A percentile compares a stretch with the other conserved stretches of the same genome.
These are phyloP conservation scores for Alternaria solani DNA, from an alignment of 2,329 filamentous ascomycete species.

Conservation along the genomic window DNA sequence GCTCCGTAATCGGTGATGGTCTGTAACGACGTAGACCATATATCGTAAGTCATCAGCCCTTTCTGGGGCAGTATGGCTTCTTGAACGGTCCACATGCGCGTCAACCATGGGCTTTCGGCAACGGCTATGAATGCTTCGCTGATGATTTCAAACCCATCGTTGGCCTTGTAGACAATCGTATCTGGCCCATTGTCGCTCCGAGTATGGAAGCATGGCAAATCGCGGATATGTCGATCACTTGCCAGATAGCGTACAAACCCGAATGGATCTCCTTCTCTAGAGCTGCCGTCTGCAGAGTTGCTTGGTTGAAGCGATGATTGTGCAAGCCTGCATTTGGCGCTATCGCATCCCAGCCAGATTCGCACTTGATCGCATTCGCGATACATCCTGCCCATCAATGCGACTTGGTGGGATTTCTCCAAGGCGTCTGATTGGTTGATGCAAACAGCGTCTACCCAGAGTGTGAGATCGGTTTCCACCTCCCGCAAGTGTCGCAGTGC, in stretches of 20 bases:
- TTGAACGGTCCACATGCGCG: not conserved
- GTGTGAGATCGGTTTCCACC: not conserved
- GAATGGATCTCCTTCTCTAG: not conserved
- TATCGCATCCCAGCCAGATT: conserved; percentile 2
- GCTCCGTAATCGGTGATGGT: not conserved
- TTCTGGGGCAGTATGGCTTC: not conserved
- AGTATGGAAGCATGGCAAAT: not conserved
- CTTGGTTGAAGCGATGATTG: not conserved
- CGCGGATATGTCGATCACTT: not conserved
- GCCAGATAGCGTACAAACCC: not conserved
- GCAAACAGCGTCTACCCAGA: conserved; percentile 9
- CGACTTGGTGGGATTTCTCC: not conserved
- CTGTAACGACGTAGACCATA: not conserved
- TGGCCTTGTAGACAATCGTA: not conserved
- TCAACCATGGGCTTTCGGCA: not conserved
- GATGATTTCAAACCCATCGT: not conserved
- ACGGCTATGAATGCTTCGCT: not conserved
- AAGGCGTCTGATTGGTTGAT: not conserved
- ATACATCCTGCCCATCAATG: conserved; percentile 3
- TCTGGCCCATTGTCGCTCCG: no score
- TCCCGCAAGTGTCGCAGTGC: conserved; percentile 1
- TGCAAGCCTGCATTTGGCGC: not conserved
- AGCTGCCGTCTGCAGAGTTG: not conserved
- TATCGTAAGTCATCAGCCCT: not conserved
- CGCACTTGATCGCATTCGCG: not conserved